A percentile compares a stretch with the other conserved stretches of the same genome.
These are phyloP conservation scores for Bacterosira constricta DNA, from an alignment of 108 stramenopile genomes.

Conservation along the genomic window DNA sequence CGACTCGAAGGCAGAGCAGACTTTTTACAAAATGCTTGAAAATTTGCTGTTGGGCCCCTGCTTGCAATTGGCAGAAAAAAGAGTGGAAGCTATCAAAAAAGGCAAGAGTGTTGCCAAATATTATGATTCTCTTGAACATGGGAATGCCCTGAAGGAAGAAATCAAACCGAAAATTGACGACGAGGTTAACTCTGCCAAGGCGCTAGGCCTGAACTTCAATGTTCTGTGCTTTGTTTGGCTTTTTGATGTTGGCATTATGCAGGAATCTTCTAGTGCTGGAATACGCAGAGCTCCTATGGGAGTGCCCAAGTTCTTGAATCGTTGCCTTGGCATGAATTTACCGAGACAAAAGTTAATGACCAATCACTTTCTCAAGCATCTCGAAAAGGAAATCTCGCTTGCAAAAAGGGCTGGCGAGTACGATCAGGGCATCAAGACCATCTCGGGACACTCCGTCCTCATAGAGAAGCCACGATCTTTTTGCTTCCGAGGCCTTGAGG, in stretches of 20 bases:
- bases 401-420: constrained; percentile 35
- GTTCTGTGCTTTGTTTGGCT: constrained; percentile 11
- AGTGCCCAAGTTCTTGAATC: constrained; percentile 46
- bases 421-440: constrained; percentile 38
- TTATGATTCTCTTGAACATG: constrained; percentile 22
- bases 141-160: constrained; percentile 19
- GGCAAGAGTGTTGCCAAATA: constrained; percentile 28
- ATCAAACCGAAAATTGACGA: constrained; percentile 43
- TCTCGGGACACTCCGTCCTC: constrained; percentile 17
- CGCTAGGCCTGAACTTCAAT: constrained; percentile 42
- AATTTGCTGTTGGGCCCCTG: neutral
- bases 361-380: constrained; percentile 33
- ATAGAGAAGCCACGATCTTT: constrained; percentile 33
- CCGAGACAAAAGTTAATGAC: constrained; percentile 31
- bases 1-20: neutral
- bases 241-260: constrained; percentile 36
- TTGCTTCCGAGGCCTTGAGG: constrained; percentile 36
- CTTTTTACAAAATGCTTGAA: constrained; percentile 3
- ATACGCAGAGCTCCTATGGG: neutral
- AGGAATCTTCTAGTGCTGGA: neutral
- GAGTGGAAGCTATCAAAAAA: constrained; percentile 33
- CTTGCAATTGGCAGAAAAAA: constrained; percentile 15
- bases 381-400: constrained; percentile 21
- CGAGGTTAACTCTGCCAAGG: constrained; percentile 36
- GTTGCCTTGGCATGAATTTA: constrained; percentile 42